phyloP scores from a whole-genome alignment of 805 yeast genomes.

The Candida tallmaniae region DNA sequence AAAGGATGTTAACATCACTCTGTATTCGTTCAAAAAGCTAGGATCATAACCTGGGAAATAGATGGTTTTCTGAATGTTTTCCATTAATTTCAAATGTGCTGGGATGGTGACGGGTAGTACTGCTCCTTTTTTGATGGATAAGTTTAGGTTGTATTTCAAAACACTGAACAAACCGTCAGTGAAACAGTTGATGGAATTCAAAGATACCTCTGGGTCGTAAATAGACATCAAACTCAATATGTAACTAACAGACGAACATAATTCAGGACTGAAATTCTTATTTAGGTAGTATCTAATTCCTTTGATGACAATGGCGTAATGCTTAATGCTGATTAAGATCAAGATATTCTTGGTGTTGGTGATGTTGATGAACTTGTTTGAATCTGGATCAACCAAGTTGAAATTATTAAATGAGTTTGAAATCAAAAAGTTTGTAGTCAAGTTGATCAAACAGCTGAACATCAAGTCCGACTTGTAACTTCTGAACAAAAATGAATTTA shows the following conservation, averaged over 20 bases:
- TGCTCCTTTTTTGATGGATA: conserved; percentile 10
- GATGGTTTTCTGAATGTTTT: conserved; percentile 28
- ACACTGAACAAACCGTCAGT: conserved; percentile 38
- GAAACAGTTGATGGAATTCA: conserved; percentile 32
- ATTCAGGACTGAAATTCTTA: conserved; percentile 23
- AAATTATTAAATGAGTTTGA: conserved; percentile 23
- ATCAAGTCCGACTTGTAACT: conserved; percentile 21
- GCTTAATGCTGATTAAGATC: conserved; percentile 28
- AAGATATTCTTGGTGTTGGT: conserved; percentile 21
- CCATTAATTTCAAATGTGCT: conserved; percentile 30
- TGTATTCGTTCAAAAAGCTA: conserved; percentile 25
- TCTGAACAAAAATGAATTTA: conserved; percentile 25
- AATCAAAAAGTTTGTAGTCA: conserved; percentile 35
- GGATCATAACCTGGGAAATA: conserved; percentile 35
- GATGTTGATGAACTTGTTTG: conserved; percentile 10
- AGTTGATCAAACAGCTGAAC: conserved; percentile 35
- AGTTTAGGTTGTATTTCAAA: conserved; percentile 22
- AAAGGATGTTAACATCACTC: conserved; percentile 20
- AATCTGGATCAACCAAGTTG: conserved; percentile 8
- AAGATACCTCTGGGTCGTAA: conserved; percentile 40
- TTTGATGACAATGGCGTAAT: conserved; percentile 33
- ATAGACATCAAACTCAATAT: conserved; percentile 36
- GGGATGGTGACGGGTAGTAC: conserved; percentile 21
- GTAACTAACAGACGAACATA: conserved; percentile 32
- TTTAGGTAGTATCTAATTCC: conserved; percentile 27